Evolutionary conservation across 441 rosid genomes (phyloP).

Genomic region (Pelargonium fulgidum): DNA sequence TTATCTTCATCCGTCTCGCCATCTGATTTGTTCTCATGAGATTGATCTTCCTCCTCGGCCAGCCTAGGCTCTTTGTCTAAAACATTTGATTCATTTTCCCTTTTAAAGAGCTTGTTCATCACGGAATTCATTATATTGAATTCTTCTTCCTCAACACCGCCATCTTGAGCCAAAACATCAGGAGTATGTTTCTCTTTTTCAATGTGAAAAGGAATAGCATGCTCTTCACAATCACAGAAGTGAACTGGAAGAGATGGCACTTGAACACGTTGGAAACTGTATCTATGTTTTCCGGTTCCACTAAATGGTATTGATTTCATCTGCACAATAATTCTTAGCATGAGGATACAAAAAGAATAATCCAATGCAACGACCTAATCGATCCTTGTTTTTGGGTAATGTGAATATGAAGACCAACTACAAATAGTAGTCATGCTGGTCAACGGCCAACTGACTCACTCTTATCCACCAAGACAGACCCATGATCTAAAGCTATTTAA

Average conservation of each 20-base stretch:
- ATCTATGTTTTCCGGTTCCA: conserved; percentile 88
- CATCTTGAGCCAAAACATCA: conserved; percentile 30
- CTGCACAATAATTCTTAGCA: conserved; percentile 31
- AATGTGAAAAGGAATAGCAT: conserved; percentile 30
- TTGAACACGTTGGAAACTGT: conserved; percentile 68
- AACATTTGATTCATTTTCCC: conserved; percentile 28
- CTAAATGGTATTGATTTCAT: conserved; percentile 56
- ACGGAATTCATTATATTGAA: conserved; percentile 62
- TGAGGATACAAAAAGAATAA: conserved; percentile 2
- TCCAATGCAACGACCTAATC: conserved; percentile 3
- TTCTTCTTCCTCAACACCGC: conserved; percentile 49
- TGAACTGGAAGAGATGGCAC: conserved; percentile 46
- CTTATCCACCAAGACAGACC: background rate
- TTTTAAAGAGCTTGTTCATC: conserved; percentile 59
- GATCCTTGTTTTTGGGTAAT: background rate
- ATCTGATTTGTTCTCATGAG: conserved; percentile 30
- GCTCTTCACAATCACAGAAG: conserved; percentile 90
- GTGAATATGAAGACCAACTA: background rate
- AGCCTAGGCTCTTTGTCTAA: conserved; percentile 5
- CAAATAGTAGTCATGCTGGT: background rate
- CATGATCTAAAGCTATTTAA: background rate
- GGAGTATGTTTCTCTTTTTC: conserved; percentile 22
- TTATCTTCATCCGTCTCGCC: conserved; percentile 39
- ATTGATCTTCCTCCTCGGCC: conserved; percentile 19
- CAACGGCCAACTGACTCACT: background rate